Conservation (phyloP, 75 land plant species). For the Isoetes taiwanensis region DNA sequence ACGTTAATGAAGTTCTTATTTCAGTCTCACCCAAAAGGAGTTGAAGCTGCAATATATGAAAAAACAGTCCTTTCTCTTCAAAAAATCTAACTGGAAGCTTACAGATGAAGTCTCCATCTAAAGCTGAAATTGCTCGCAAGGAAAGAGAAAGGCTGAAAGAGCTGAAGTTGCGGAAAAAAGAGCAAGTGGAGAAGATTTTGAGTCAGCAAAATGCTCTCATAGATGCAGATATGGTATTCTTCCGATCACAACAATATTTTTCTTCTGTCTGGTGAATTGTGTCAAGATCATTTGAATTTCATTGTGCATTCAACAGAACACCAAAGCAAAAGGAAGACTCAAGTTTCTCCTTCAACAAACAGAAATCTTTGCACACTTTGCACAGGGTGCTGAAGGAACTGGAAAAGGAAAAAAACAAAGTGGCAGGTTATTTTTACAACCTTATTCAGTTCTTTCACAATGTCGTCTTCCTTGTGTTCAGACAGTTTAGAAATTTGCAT, state of each 20-base stretch:
- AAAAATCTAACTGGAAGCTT: too few relatives aligned
- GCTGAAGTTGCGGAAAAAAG: slow-evolving; percentile 67
- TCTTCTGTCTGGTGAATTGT: neutral
- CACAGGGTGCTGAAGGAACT: slow-evolving; percentile 45
- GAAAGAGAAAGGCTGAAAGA: slow-evolving; percentile 67
- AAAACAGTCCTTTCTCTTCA: too few relatives aligned
- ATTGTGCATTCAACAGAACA: slow-evolving; percentile 34
- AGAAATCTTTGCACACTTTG: slow-evolving; percentile 95
- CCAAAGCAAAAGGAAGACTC: slow-evolving; percentile 73
- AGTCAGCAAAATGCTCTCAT: slow-evolving; percentile 73
- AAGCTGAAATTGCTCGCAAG: slow-evolving; percentile 43
- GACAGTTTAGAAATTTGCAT: too few relatives aligned
- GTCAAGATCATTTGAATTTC: neutral
- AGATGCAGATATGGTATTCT: slow-evolving; percentile 82
- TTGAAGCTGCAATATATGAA: too few relatives aligned
- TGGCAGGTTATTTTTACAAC: slow-evolving; percentile 33
- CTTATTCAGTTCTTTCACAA: neutral
- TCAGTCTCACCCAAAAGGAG: too few relatives aligned
- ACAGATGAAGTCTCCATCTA: slow-evolving; percentile 9
- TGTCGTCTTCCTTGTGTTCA: too few relatives aligned
- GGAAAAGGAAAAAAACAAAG: slow-evolving; percentile 29
- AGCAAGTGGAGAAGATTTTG: slow-evolving; percentile 58
- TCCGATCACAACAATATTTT: too few relatives aligned
- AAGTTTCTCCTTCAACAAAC: slow-evolving; percentile 87
- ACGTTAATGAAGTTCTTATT: too few relatives aligned